Conservation (phyloP, 1,284 basidiomycete genomes). For the Ganoderma lucidum region DNA sequence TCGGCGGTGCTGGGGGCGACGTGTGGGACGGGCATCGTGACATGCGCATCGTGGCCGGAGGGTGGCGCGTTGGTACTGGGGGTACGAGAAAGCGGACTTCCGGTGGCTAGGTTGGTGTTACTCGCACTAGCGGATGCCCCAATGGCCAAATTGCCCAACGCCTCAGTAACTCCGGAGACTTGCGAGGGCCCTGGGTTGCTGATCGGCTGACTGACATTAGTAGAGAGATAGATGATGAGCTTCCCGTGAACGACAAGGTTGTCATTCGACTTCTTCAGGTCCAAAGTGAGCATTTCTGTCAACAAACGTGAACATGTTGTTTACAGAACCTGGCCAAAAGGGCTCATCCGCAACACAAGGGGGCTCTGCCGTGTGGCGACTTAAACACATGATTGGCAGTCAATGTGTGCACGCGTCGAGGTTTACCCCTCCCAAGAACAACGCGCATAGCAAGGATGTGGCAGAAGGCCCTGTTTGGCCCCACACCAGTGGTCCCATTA, state of each 20-base stretch:
- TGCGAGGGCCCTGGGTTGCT: slow-evolving; percentile 54
- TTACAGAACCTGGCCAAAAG: neutral
- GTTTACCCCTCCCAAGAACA: neutral
- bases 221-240: slow-evolving; percentile 82
- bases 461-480: neutral
- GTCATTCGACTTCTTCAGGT: slow-evolving; percentile 88
- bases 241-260: slow-evolving; percentile 89
- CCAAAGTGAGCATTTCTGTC: slow-evolving; percentile 80
- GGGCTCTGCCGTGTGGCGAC: neutral
- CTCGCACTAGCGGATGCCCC: slow-evolving; percentile 42
- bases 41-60: slow-evolving; percentile 35
- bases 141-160: slow-evolving; percentile 41
- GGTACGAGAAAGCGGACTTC: slow-evolving; percentile 42
- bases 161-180: slow-evolving; percentile 43
- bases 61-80: slow-evolving; percentile 43
- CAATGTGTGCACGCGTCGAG: neutral
- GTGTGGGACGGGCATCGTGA: slow-evolving; percentile 49
- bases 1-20: slow-evolving; percentile 42
- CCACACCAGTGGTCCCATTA: neutral
- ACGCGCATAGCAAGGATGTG: neutral
- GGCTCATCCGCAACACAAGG: neutral
- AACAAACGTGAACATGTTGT: neutral
- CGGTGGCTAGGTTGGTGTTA: slow-evolving; percentile 44
- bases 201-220: slow-evolving; percentile 64
- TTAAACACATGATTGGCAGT: neutral